These are phyloP conservation scores for Salix udensis DNA, from an alignment of 345 rosid genomes.

Conservation along the genomic window DNA sequence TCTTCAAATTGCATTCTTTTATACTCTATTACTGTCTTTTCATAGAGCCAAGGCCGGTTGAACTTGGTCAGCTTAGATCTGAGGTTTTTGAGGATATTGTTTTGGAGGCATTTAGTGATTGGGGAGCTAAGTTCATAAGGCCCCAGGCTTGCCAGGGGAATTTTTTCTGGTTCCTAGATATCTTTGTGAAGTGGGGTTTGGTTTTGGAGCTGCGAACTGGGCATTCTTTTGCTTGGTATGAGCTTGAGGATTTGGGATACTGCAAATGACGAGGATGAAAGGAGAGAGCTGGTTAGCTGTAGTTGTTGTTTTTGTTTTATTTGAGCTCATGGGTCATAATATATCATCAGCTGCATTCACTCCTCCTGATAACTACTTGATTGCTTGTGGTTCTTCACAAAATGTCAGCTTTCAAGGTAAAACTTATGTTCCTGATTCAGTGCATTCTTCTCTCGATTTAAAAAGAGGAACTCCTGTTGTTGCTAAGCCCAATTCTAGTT, in stretches of 20 bases:
- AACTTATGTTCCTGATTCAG: constrained; percentile 74
- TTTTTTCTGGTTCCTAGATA: too few species aligned
- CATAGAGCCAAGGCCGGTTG: neutral
- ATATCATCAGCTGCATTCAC: constrained; percentile 41
- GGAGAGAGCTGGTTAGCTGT: constrained; percentile 25
- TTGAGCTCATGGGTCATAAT: constrained; percentile 34
- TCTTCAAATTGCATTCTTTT: neutral
- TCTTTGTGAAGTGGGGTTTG: neutral
- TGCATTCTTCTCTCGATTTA: constrained; percentile 49
- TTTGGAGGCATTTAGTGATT: constrained; percentile 11
- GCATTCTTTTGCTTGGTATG: constrained; percentile 4
- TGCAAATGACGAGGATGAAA: constrained; percentile 43
- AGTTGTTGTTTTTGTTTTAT: constrained; percentile 36
- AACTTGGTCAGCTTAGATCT: constrained; percentile 33
- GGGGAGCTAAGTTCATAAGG: constrained; percentile 6
- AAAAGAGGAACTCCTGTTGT: constrained; percentile 50
- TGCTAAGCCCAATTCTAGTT: constrained; percentile 45
- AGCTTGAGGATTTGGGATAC: constrained; percentile 23
- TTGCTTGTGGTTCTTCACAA: constrained; percentile 79
- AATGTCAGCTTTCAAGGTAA: constrained; percentile 62
- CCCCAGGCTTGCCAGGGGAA: neutral
- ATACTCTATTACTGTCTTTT: neutral
- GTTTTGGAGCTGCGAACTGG: constrained; percentile 15
- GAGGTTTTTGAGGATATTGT: constrained; percentile 8
- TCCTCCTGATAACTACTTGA: constrained; percentile 76